These are phyloP conservation scores for Hymenoscyphus fraxineus DNA, from an alignment of 2,329 filamentous ascomycete genomes.

Conservation along the genomic window DNA sequence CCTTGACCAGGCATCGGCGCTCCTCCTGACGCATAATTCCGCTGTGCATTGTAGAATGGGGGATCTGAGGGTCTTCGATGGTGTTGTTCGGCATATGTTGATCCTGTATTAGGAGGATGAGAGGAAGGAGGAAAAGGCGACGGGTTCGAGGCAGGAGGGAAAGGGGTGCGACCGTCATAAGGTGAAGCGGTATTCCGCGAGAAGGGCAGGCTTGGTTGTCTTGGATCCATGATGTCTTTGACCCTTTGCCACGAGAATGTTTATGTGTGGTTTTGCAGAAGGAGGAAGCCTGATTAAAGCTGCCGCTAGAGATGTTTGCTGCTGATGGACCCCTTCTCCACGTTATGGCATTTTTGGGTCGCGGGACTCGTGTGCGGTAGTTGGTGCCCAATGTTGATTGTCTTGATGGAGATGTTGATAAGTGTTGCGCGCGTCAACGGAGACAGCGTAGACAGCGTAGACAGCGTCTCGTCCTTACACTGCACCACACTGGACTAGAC, in stretches of 20 bases:
- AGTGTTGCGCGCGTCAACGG: neutral
- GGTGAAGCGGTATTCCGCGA: slow-evolving; percentile 34
- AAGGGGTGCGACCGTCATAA: slow-evolving; percentile 31
- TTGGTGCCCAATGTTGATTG: neutral
- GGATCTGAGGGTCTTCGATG: slow-evolving; percentile 35
- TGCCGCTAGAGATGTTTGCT: neutral
- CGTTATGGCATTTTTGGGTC: neutral
- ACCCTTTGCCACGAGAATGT: neutral
- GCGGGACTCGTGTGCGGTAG: neutral
- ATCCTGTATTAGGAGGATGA: slow-evolving; percentile 30
- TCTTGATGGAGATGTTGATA: neutral
- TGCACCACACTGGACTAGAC: too few relatives aligned
- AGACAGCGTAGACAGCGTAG: neutral
- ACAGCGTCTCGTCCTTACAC: neutral
- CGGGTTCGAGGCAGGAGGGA: slow-evolving; percentile 30
- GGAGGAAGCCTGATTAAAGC: neutral
- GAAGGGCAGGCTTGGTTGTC: slow-evolving; percentile 32
- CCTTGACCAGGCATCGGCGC: slow-evolving; percentile 25
- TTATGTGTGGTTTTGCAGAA: neutral
- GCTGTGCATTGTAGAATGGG: slow-evolving; percentile 31
- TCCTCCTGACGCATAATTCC: slow-evolving; percentile 32
- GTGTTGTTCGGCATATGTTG: slow-evolving; percentile 33
- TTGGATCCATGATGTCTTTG: slow-evolving; percentile 31
- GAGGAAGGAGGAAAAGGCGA: slow-evolving; percentile 30
- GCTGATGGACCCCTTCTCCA: neutral